A percentile compares a stretch with the other conserved stretches of the same genome.
phyloP scores from a whole-genome alignment of 208 protist genomes.

The Acanthamoeba royreba region DNA sequence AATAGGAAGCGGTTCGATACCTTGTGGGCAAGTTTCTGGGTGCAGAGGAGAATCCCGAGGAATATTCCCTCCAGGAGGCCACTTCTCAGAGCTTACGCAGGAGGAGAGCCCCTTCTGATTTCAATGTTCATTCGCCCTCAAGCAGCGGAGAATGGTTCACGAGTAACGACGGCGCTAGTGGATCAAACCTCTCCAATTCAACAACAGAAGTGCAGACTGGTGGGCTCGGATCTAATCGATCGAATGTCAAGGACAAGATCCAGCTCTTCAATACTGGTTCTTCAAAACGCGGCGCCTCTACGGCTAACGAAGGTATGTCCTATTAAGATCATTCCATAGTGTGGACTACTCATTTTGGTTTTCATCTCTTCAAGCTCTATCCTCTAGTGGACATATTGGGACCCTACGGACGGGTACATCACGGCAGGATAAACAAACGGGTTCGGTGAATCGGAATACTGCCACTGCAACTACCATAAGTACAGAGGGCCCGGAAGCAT shows the following conservation, averaged over 20 bases:
- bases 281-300: no score
- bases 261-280: background rate
- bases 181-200: background rate
- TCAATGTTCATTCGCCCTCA: background rate
- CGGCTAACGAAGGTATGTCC: no score
- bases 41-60: background rate
- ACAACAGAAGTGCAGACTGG: background rate
- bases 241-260: background rate
- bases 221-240: background rate
- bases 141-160: background rate
- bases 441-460: no score
- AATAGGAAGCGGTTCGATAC: background rate
- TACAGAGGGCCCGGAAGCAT: no score
- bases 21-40: slow-evolving; percentile 13
- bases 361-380: no score
- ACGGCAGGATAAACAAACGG: no score
- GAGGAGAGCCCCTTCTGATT: background rate
- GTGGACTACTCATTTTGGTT: no score
- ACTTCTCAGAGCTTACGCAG: background rate
- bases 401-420: no score
- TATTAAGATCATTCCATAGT: no score
- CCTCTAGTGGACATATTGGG: no score
- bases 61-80: slow-evolving; percentile 9
- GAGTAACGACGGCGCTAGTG: background rate
- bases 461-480: no score